A percentile compares a stretch with the other conserved stretches of the same genome.
Conservation (phyloP, 345 rosid genomes). For the Balakata baccata region DNA sequence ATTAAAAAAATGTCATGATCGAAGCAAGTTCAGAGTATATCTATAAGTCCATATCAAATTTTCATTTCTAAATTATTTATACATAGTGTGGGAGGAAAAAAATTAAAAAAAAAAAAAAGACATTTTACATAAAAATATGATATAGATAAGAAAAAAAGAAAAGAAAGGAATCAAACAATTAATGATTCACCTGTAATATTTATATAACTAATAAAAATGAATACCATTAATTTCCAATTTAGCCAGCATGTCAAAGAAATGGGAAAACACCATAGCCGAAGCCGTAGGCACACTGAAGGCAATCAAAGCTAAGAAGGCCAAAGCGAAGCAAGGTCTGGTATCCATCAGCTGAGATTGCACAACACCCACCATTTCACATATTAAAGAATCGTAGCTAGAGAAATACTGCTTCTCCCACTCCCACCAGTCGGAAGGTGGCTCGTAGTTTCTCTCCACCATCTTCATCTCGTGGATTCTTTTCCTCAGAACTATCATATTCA, state of each 20-base stretch:
- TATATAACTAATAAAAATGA: neutral
- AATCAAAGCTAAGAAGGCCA: constrained; percentile 43
- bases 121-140: no score
- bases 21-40: no score
- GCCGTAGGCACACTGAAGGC: constrained; percentile 49
- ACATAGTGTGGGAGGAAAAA: no score
- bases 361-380: constrained; percentile 49
- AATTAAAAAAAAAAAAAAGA: no score
- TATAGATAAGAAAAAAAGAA: no score
- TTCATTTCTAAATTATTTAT: no score
- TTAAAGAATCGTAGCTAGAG: constrained; percentile 40
- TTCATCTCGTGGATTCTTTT: constrained; percentile 25
- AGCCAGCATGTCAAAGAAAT: constrained; percentile 18
- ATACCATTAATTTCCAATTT: constrained; percentile 9
- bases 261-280: constrained; percentile 28
- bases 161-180: no score
- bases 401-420: constrained; percentile 67
- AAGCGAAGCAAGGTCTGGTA: constrained; percentile 50
- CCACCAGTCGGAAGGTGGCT: constrained; percentile 66
- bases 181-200: no score
- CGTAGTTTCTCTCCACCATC: constrained; percentile 50
- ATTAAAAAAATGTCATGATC: no score
- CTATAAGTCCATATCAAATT: no score
- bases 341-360: constrained; percentile 56
- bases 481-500: constrained; percentile 46